Evolutionary conservation across 1,284 basidiomycete species (phyloP), one percentile per base, ranked within the genome.

Genomic region (Volvariella surrecta): DNA sequence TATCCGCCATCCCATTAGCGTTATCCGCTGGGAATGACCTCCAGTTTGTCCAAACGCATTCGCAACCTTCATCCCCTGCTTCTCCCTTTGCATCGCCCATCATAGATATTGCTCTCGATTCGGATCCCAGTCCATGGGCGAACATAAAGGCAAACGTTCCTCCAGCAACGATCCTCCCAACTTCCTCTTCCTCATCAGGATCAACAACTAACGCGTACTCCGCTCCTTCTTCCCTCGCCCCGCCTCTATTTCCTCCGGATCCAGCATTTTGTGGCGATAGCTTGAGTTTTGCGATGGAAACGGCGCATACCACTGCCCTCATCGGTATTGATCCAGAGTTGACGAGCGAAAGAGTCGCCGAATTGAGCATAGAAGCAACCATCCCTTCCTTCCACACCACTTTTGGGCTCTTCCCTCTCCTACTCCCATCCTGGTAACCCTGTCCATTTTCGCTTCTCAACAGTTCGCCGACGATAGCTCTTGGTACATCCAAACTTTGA

Each of bases 141-240:
- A 84, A 80, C 42, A 83, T 54, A 56, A 85, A 87, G 1, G 79
- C 82, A 52, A 88, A 86, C 50, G 73, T 76, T 0, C 77, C 82
- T 28, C 64, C 58, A 1, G 64, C 70, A n/a, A 59, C 57, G 0
- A 71, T 52, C 0, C 47, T 43, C 0, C 47, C 40, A 3, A 62
- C 57, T n/a, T 35, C 34, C 47, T 81, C 76, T 2, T 62, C 61
- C 20, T 73, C 71, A 9, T 63, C 62, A 0, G 79, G 79, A 54
- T 82, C 79, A 1, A 79, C 57, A 2, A 82, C 52, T 2, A 80
- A 35, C n/a, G 56, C 8, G 11, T 28, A 28, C 11, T 11, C 24
- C 24, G 6, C 24, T 11, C 24, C 24, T 28, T 11, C 24, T 11
- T 6, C 11, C n/a, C n/a, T n/a, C n/a, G n/a, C n/a, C n/a, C n/a